Evolutionary conservation across 176 grass and related monocot species (phyloP).

Genomic region (Cymbopogon citratus): DNA sequence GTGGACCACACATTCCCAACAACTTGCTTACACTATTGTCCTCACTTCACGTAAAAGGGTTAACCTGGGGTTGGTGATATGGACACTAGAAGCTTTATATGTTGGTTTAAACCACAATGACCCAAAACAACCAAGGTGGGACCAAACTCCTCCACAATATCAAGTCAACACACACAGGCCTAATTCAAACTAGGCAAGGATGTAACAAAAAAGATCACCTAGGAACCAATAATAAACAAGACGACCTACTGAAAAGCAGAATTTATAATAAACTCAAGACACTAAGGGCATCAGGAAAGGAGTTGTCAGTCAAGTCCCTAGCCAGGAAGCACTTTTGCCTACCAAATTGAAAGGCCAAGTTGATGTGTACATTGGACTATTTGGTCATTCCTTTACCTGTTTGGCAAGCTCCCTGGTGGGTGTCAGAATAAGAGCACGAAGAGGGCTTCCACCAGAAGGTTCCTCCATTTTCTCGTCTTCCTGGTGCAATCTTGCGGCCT

Average conservation of each 20-base stretch:
- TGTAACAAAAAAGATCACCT: background rate
- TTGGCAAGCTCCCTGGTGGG: conserved; percentile 91
- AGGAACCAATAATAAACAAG: background rate
- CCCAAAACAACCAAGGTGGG: background rate
- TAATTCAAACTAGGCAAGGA: background rate
- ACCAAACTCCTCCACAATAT: background rate
- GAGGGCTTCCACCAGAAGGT: conserved; percentile 41
- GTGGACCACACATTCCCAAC: background rate
- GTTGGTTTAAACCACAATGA: background rate
- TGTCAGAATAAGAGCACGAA: conserved; percentile 81
- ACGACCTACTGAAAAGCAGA: background rate
- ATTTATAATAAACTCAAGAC: background rate
- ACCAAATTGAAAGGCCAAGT: background rate
- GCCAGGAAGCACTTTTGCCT: background rate
- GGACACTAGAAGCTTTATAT: background rate
- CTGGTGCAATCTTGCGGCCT: conserved; percentile 32
- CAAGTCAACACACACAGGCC: background rate
- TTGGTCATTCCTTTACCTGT: conserved; percentile 45
- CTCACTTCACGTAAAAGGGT: background rate
- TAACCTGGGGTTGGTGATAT: background rate
- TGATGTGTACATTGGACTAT: background rate
- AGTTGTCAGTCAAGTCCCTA: background rate
- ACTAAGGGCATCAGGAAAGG: background rate
- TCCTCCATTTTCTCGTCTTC: conserved; percentile 30
- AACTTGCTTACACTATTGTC: background rate